Base-by-base conservation (phyloP, 345 rosid genomes). In the Clausena lansium region DNA sequence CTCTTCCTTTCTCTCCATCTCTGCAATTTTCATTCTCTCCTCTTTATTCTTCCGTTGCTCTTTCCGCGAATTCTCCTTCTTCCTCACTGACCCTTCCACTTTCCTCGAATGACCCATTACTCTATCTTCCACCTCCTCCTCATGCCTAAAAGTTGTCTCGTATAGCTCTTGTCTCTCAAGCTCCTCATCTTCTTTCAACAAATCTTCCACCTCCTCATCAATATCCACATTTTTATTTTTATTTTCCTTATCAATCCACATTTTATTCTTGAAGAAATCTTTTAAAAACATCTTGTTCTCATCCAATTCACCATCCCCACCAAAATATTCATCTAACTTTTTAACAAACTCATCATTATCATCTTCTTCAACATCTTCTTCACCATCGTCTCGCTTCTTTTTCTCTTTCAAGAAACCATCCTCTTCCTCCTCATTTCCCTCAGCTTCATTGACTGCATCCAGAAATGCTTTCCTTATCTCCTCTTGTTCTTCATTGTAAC, bases 61-160 rank as follows among this genome's bases (percentile, higher is more conserved):
- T 78, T 88, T 91, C 87, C 99, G 90, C 0, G 94, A 62, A 14
- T 64, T 89, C 24, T 87, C 92, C 81, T 89, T 88, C 88, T 92
- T 93, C 91, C 99, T 91, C 62, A 95, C 98, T 0, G 98, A 86
- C 14, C 91, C 98, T 77, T 92, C 96, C 20, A 93, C 91, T 35
- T 63, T 78, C 85, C 99, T 84, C 0, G 98, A 87, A 67, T 91
- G 87, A 36, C 96, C 93, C 92, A 90, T 76, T 67, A 93, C 88
- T 41, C 88, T 67, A 75, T 91, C 99, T 28, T 85, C 97, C 7
- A 66, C 84, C 77, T 80, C 80, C 85, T 95, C 97, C 81, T 93
- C 94, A 36, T 90, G 87, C 78, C 98, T 85, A 73, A 76, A 95
- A 15, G 75, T 85, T 33, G 72, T 84, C 83, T 93, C 99, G 30